A percentile compares a stretch with the other conserved stretches of the same genome.
phyloP scores from a whole-genome alignment of 2,329 filamentous ascomycete genomes.

The Onygenales sp. region DNA sequence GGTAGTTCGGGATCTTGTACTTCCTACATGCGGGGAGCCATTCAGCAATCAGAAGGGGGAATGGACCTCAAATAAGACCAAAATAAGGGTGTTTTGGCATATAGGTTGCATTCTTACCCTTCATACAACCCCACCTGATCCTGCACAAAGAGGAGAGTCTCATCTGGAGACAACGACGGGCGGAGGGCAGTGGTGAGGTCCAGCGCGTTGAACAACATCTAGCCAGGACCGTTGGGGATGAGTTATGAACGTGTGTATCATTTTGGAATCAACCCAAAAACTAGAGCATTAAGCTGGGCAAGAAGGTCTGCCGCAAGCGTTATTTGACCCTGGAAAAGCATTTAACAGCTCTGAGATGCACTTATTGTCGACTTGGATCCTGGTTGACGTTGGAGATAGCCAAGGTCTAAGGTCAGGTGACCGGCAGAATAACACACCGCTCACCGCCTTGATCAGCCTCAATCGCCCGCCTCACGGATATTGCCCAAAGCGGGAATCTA shows the following conservation, averaged over 20 bases:
- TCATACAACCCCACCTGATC: constrained; percentile 96
- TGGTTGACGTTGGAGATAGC: background rate
- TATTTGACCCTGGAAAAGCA: background rate
- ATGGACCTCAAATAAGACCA: background rate
- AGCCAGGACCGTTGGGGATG: constrained; percentile 37
- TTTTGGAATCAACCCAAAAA: constrained; percentile 5
- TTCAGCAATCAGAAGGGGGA: background rate
- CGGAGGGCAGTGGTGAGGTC: constrained; percentile 94
- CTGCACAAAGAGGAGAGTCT: constrained; percentile 91
- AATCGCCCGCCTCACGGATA: background rate
- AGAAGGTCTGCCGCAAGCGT: background rate
- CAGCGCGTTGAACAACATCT: constrained; percentile 94
- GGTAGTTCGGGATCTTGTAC: constrained; percentile 86
- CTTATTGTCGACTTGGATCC: no score
- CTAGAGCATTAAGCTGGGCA: background rate
- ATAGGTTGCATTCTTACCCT: constrained; percentile 54
- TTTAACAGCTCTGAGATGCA: background rate
- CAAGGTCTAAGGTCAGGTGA: background rate
- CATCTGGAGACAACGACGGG: constrained; percentile 84
- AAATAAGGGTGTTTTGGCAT: constrained; percentile 6
- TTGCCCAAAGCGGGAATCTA: constrained; percentile 9
- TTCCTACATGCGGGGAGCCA: constrained; percentile 50
- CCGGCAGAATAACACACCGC: background rate
- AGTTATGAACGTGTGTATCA: constrained; percentile 8
- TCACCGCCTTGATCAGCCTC: constrained; percentile 4